Base-by-base conservation (phyloP, 1,139 yeast genomes). In the Ogataea hybrid region DNA sequence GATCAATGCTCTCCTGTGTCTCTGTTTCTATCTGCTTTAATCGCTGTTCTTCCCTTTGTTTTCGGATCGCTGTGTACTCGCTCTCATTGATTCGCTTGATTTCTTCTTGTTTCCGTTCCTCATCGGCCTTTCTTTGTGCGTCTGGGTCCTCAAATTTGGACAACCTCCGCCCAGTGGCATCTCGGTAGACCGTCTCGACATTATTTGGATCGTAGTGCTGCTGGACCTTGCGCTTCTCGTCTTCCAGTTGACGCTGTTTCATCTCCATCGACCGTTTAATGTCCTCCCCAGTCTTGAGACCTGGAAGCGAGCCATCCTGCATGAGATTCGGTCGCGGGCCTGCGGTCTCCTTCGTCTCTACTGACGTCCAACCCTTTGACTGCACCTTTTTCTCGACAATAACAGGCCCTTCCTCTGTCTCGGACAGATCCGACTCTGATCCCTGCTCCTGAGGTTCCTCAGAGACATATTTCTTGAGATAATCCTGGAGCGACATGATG, bases 181-280 rank as follows among this genome's bases (percentile, higher is more conserved):
- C 88, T 67, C 92, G 69, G 54, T 77, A 77, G 0, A 82, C 70
- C 0, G 86, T 79, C 12, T 58, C 54, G 27, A 49, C 35, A 5
- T 42, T 41, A 12, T 46, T 32, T 6, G 47, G 46, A n/a, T 47
- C 37, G n/a, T 40, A 28, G 3, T 46, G 28, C 17, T 52, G 46
- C n/a, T 42, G 53, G 42, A 47, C 46, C 11, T 33, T 14, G 32
- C 43, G 41, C 35, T 41, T 38, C 32, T 62, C 68, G 4, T 15
- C 28, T 4, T 43, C 41, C 8, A 49, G 37, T 12, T 35, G 45
- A 12, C 54, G 53, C 31, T 57, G 57, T 39, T 65, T 63, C 5
- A 47, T 53, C 16, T 52, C 57, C 10, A 65, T 57, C 44, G 69
- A 70, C 12, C 49, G 52, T 10, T 64, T 63, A 3, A 70, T 66